Base-by-base conservation (phyloP, 2,329 filamentous ascomycete genomes). In the Pseudogymnoascus sp. region DNA sequence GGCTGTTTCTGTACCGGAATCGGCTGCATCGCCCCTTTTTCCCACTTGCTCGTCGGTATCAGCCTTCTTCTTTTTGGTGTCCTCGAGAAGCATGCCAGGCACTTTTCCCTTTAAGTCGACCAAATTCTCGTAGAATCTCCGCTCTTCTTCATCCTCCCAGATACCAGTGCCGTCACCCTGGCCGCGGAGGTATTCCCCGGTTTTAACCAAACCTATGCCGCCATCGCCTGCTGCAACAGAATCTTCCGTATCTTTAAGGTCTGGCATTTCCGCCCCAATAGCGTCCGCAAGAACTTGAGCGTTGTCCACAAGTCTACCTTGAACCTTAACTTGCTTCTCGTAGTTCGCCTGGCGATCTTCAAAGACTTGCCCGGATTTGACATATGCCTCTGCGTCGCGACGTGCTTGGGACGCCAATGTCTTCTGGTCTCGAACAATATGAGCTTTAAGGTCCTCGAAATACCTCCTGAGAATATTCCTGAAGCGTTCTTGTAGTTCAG, bases 111-210 rank as follows among this genome's bases (percentile, higher is more conserved):
- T 96, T 15, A 99, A 79, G 73, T 99, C 95, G 11, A 96, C 89
- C 10, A 99, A 77, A 68, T 97, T 97, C 78, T 99, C 95, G 77
- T 99, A 99, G 75, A 99, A 99, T 65, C 95, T 90, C 65, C 95
- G 87, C 76, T 99, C 93, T 63, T 99, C 95, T 72, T 99, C 95
- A 70, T 99, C 95, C 77, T 97, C 93, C 95, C 95, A 99, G 67
- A 99, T 97, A 0, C 95, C 95, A 23, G 93, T 85, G 19, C 92
- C 93, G 65, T 97, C 93, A 21, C 88, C 89, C 74, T 96, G 90
- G 11, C 92, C 93, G 38, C 91, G 89, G 40, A 97, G 80, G 71
- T 97, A 97, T 69, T 97, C 93, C 0, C 91, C 91, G 10, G 93
- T 89, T 77, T 97, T 97, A 69, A 97, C 89, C 40, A 97, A 83